Evolutionary conservation across 2,329 filamentous ascomycete genomes (phyloP).

Genomic region (Hypoxylon sp.): DNA sequence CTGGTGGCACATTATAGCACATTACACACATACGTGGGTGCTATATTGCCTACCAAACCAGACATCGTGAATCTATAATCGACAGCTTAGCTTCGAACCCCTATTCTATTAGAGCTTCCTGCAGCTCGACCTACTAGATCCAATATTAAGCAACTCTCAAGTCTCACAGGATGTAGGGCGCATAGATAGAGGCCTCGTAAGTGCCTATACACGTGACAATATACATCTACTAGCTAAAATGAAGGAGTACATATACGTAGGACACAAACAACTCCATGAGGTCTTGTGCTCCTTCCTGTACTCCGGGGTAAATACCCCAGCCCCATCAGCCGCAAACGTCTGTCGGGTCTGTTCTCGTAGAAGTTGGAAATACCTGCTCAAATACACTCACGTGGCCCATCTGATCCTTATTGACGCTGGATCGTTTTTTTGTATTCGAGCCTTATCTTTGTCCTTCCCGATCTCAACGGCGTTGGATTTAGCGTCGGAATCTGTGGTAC

Average conservation of each 20-base stretch:
- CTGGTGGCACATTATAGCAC: neutral
- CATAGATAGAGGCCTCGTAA: neutral
- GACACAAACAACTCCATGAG: too few relatives aligned
- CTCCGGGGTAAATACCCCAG: neutral
- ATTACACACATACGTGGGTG: too few relatives aligned
- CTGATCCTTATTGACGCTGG: neutral
- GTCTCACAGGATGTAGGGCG: too few relatives aligned
- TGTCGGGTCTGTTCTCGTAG: neutral
- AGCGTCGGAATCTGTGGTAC: too few relatives aligned
- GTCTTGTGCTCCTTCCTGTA: neutral
- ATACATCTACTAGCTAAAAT: too few relatives aligned
- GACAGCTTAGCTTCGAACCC: neutral
- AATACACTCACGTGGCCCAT: neutral
- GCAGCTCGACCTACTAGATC: neutral
- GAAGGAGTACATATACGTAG: too few relatives aligned
- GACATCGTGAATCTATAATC: too few relatives aligned
- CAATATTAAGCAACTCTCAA: neutral
- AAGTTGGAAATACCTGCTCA: conserved; percentile 5
- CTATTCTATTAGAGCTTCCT: neutral
- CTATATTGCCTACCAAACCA: too few relatives aligned
- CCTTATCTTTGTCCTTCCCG: neutral
- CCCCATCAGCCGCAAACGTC: conserved; percentile 3
- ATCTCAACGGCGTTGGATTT: too few relatives aligned
- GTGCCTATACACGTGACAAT: neutral
- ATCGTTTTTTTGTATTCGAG: neutral